phyloP scores from a whole-genome alignment of 345 rosid genomes.

The Moricandia moricandioides region DNA sequence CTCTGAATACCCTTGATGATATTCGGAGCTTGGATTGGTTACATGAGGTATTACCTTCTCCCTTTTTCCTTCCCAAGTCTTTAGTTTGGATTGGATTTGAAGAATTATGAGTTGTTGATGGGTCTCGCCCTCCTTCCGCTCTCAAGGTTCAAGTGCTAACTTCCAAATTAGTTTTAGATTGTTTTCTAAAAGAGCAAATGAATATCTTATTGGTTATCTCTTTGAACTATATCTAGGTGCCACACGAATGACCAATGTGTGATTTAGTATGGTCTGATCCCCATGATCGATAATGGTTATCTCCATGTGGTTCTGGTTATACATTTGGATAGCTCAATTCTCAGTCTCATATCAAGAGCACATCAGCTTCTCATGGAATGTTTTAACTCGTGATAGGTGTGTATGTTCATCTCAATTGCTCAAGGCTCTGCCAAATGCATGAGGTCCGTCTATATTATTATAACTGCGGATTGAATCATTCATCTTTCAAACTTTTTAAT shows the following conservation, averaged over 20 bases:
- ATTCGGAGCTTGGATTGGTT: too few relatives aligned
- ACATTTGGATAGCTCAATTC: conserved; percentile 55
- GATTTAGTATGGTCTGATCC: conserved; percentile 75
- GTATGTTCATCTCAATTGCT: conserved; percentile 16
- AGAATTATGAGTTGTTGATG: not conserved
- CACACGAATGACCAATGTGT: conserved; percentile 81
- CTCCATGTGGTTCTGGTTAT: conserved; percentile 43
- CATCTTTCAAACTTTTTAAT: not conserved
- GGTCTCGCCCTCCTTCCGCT: not conserved
- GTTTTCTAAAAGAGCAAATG: not conserved
- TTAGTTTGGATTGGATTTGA: not conserved
- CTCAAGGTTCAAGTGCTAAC: not conserved
- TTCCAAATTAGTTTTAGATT: not conserved
- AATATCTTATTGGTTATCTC: not conserved
- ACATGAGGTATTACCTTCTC: not conserved
- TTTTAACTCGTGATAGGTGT: conserved; percentile 79
- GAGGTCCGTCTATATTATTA: not conserved
- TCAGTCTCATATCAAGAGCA: conserved; percentile 70
- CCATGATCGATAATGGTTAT: conserved; percentile 40
- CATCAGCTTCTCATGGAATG: conserved; percentile 93
- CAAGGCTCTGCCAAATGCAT: not conserved
- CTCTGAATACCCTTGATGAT: too few relatives aligned
- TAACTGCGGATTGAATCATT: not conserved
- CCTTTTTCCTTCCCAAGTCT: not conserved
- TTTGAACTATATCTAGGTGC: conserved; percentile 35